A percentile compares a stretch with the other conserved stretches of the same genome.
Evolutionary conservation across 1,284 basidiomycete species (phyloP).

Genomic region (Schizophyllum commune): DNA sequence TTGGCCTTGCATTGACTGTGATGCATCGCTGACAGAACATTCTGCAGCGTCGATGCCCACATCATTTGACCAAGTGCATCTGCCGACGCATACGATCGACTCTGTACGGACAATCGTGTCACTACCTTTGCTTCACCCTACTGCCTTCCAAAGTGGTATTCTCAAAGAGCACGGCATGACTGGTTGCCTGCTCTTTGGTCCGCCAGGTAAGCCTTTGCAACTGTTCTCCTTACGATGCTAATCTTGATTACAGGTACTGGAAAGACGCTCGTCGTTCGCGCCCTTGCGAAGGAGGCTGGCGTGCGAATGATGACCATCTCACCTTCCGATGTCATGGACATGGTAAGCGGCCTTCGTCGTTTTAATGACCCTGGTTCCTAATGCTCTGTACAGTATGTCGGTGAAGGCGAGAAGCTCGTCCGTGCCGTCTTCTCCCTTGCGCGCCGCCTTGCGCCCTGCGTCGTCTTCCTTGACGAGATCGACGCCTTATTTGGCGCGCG

Average conservation of each 20-base stretch:
- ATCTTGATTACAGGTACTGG: conserved; percentile 42
- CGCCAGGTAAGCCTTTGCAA: conserved; percentile 49
- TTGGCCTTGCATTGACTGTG: conserved; percentile 4
- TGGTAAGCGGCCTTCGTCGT: conserved; percentile 40
- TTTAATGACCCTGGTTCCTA: conserved; percentile 11
- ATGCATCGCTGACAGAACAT: conserved; percentile 8
- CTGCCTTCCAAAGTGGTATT: conserved; percentile 87
- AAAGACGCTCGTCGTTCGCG: conserved; percentile 85
- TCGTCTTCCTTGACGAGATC: conserved; percentile 95
- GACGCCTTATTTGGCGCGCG: conserved; percentile 91
- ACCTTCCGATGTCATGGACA: conserved; percentile 84
- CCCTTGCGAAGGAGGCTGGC: conserved; percentile 86
- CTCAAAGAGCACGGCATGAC: conserved; percentile 86
- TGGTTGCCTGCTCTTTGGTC: conserved; percentile 84
- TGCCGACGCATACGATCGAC: conserved; percentile 80
- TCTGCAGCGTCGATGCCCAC: conserved; percentile 64
- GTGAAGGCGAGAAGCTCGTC: conserved; percentile 93
- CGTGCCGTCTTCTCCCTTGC: conserved; percentile 88
- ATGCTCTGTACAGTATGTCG: conserved; percentile 61
- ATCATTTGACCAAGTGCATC: conserved; percentile 81
- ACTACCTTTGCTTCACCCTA: conserved; percentile 82
- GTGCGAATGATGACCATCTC: conserved; percentile 83
- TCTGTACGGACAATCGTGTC: conserved; percentile 88
- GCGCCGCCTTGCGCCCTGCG: conserved; percentile 81
- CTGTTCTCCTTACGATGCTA: not conserved